Evolutionary conservation across 2,329 filamentous ascomycete genomes (phyloP), one percentile per base, ranked within the genome.

Genomic region (Cordyceps tenuipes): DNA sequence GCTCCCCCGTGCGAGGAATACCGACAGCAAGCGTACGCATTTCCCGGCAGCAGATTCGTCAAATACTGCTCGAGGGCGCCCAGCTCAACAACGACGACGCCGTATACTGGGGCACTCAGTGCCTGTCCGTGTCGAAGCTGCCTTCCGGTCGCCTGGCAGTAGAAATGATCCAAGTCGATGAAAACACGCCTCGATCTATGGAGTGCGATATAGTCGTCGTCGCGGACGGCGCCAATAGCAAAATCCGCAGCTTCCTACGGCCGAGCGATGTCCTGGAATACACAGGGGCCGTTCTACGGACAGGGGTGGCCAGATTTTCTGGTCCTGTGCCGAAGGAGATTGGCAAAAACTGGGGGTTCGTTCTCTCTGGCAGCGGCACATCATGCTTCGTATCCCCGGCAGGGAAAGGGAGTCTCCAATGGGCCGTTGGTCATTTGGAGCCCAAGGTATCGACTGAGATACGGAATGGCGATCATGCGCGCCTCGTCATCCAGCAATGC

Each of bases 331-430:
- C 76, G 0, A 26, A 64, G 13, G 71, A 72, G 0, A 61, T 74
- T 0, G 66, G 70, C 52, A 64, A 67, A 15, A 70, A 76, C 60
- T 79, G 76, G 76, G 76, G 77, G 0, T 67, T 74, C 23, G 67
- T 75, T 47, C 57, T 77, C 3, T 72, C 73, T 5, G 72, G 71
- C 2, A 68, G 65, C 1, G 78, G 77, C 0, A 66, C 72, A 0
- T 71, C 72, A 1, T 74, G 77, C 55, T 79, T 80, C 65, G 69
- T 76, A 46, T 76, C 76, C 0, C 76, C 78, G 0, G 68, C 77
- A 7, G 76, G 79, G 62, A 62, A 72, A 29, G 64, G 69, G 1
- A 71, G 69, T 7, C 65, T 76, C 2, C 64, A 79, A 0, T 81
- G 79, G 79, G 70, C 68, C 10, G 56, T 81, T 15, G 76, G 75